Percentiles rank a stretch among this genome's conserved stretches.
These are phyloP conservation scores for Mycena venus DNA, from an alignment of 768 basidiomycete genomes.

Conservation along the genomic window DNA sequence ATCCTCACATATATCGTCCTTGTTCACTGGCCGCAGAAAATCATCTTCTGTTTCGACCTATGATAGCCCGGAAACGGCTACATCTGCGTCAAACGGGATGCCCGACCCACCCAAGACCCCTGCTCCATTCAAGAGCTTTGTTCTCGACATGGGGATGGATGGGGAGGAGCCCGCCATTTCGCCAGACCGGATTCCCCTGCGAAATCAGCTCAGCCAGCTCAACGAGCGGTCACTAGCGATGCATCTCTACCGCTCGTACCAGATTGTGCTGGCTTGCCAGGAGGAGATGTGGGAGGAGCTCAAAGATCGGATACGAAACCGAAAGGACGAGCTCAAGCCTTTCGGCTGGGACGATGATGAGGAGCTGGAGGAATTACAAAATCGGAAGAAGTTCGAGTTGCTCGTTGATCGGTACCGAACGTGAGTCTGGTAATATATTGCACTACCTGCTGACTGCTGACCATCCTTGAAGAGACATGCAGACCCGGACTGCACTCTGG, in stretches of 20 bases:
- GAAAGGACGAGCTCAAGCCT: slow-evolving; percentile 62
- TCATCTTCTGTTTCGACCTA: slow-evolving; percentile 35
- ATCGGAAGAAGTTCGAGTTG: slow-evolving; percentile 69
- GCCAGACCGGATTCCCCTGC: slow-evolving; percentile 53
- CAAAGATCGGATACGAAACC: slow-evolving; percentile 70
- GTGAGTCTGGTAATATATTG: slow-evolving; percentile 49
- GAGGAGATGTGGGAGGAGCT: slow-evolving; percentile 87
- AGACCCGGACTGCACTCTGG: slow-evolving; percentile 74
- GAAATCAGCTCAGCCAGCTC: slow-evolving; percentile 59
- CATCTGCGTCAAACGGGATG: slow-evolving; percentile 13
- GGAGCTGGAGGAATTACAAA: slow-evolving; percentile 69
- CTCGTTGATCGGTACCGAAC: slow-evolving; percentile 69
- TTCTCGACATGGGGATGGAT: slow-evolving; percentile 61
- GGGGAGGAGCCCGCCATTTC: slow-evolving; percentile 53
- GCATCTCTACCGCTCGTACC: slow-evolving; percentile 77
- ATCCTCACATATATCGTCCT: slow-evolving; percentile 35
- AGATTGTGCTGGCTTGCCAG: slow-evolving; percentile 72
- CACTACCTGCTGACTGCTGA: background rate
- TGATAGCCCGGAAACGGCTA: slow-evolving; percentile 19
- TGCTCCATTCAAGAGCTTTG: slow-evolving; percentile 52
- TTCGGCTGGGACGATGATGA: slow-evolving; percentile 82
- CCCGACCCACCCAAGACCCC: slow-evolving; percentile 33
- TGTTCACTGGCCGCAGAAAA: slow-evolving; percentile 28
- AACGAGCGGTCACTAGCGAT: slow-evolving; percentile 76
- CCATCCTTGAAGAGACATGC: slow-evolving; percentile 67